Conservation (phyloP, 1,284 basidiomycete genomes). For the Pyrrhoderma noxium region DNA sequence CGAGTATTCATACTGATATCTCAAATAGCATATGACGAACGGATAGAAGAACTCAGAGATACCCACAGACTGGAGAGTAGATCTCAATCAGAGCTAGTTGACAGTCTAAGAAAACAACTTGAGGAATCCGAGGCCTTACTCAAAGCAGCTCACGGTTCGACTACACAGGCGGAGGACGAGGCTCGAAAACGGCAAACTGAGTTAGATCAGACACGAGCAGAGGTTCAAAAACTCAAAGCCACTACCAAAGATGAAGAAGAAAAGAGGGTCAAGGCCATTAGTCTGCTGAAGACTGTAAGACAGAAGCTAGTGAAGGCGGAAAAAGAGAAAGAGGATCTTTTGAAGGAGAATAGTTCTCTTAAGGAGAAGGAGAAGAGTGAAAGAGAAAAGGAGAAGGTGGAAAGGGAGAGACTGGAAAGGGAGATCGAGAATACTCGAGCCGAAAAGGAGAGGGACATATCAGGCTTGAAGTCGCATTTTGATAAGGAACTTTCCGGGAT, state of each 20-base stretch:
- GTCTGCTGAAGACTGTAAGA: conserved; percentile 83
- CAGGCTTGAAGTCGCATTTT: conserved; percentile 61
- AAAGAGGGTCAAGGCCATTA: conserved; percentile 89
- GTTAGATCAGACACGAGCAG: conserved; percentile 48
- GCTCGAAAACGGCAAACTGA: conserved; percentile 44
- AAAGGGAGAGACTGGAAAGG: conserved; percentile 46
- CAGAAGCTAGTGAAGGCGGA: conserved; percentile 89
- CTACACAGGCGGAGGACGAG: conserved; percentile 40
- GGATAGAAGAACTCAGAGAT: conserved; percentile 76
- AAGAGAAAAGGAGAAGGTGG: conserved; percentile 56
- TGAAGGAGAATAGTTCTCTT: conserved; percentile 44
- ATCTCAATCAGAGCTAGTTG: conserved; percentile 70
- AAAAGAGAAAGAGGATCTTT: conserved; percentile 78
- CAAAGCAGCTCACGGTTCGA: conserved; percentile 44
- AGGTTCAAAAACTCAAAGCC: conserved; percentile 54
- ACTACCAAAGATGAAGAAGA: conserved; percentile 88
- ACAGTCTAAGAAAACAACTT: conserved; percentile 62
- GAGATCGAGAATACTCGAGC: conserved; percentile 53
- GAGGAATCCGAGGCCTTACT: conserved; percentile 63
- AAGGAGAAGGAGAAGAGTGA: conserved; percentile 56
- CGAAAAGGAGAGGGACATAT: conserved; percentile 67
- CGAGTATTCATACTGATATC: background rate
- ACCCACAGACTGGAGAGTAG: conserved; percentile 71
- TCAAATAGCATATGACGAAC: conserved; percentile 68
- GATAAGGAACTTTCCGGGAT: conserved; percentile 64